Base-by-base conservation (phyloP, 129 eudicot genomes). In the Flaveria bidentis region DNA sequence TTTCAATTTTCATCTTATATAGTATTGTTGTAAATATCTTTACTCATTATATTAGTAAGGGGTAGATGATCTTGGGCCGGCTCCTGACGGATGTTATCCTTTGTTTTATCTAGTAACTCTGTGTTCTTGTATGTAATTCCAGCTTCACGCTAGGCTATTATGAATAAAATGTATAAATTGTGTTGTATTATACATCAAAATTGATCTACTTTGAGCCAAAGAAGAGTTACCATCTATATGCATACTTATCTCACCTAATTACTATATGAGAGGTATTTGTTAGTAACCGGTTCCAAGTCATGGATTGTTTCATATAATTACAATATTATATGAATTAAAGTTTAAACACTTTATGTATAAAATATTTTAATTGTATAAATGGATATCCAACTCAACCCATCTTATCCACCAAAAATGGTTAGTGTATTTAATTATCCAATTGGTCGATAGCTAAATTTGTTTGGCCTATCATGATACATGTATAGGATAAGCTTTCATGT, bases 351-450 rank as follows among this genome's bases (percentile, higher is more conserved):
- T 58, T 22, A 58, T 22, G 36, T 58, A 30, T 30, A 63, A 14
- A 28, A 14, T 28, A 44, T n/a, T 25, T 45, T 60, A n/a, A 53
- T 9, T 15, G 47, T 13, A 49, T 17, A 28, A 75, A 75, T 75
- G 79, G 73, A 49, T 64, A 63, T 76, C 80, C 73, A 76, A 51
- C 73, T 22, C 73, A 30, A 63, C 65, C 78, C 42, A 20, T 76
- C 12, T 76, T 47, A 33, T 75, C 79, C 79, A 73, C 33, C 50
- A 36, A 47, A 75, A 64, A 17, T 76, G 64, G 16, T 64, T 76
- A 9, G 12, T 76, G 58, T 65, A 18, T 1, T 47, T 74, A 61
- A 20, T 45, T 26, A 51, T 26, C 12, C 26, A 49, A 25, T 74
- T 60, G 26, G 72, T 36, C 41, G 7, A 36, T 36, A 36, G 7